Evolutionary conservation across 2,329 filamentous ascomycete species (phyloP), one percentile per base, ranked within the genome.

Genomic region (Teratosphaeria zuluensis): DNA sequence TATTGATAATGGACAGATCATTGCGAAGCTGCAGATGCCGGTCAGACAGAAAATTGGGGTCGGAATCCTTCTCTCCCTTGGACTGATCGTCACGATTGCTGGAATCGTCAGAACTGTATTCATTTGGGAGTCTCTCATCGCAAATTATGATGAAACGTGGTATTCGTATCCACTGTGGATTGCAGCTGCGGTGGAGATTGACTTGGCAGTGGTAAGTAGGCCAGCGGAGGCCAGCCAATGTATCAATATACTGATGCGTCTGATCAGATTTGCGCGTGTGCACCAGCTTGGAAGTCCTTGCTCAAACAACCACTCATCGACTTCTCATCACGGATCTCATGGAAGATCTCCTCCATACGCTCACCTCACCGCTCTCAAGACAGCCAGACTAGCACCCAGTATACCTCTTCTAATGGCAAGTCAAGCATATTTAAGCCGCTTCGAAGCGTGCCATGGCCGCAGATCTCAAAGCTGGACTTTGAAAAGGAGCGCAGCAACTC

Each of bases 161-260:
- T 74, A 71, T 57, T 68, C 74, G 2, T 78, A 76, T 66, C 74
- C 75, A 3, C 64, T 78, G 0, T 79, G 76, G 75, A 77, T 78
- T 14, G 71, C 71, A 54, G 76, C 76, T 3, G 73, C 75, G 0
- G 72, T 79, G 2, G 77, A 79, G 62, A 74, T 78, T 12, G 75
- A 79, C 59, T 60, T 79, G 6, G 76, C 74, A 9, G 72, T 79
- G n/a, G 56, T 60, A 54, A 51, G 58, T 55, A 11, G 21, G 28
- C 24, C 52, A 19, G 32, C 52, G 5, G 32, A n/a, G 24, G 14
- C 24, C 1, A 1, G 32, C 52, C 28, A 31, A 7, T 28, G 14
- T 16, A 32, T n/a, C 19, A 7, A 28, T 35, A 53, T 35, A 52
- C 54, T 57, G 42, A 56, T 7, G 24, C 3, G 1, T 4, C 9